Evolutionary conservation across 2,329 filamentous ascomycete genomes (phyloP), one percentile per base, ranked within the genome.

Genomic region (Fusarium poae): DNA sequence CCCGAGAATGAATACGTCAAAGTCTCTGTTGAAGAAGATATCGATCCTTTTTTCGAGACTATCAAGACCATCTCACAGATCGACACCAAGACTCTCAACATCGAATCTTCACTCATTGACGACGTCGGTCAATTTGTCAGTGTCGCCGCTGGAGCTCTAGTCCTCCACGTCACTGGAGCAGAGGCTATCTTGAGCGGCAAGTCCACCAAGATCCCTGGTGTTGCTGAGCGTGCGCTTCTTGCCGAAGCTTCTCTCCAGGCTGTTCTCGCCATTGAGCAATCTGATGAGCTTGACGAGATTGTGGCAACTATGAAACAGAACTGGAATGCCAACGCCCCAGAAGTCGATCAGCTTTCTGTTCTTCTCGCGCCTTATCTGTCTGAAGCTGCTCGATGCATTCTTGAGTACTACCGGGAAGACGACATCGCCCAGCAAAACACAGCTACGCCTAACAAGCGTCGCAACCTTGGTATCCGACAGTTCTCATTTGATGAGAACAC

Each of bases 231-330:
- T 2, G 39, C 39, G 3, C 49, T 58, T 1, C 49, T 58, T 6
- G 57, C 68, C 2, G 64, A 70, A 5, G 67, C 64, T 0, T 59
- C 67, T 34, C 48, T 70, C 0, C 60, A 71, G 4, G 64, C 64
- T 20, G 54, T 71, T 1, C 16, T 71, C 1, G 64, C 67, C 1
- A 61, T 68, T 1, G 48, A 70, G 11, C 53, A 70, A 6, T 71
- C 67, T 2, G 15, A 54, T 3, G 67, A 71, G 32, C 49, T 70
- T 11, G 58, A 70, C 18, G 44, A 70, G 25, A 60, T 71, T 13
- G 18, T 71, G 16, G 64, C 53, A 2, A n/a, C 18, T 12, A 70
- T 70, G 64, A 50, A 57, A n/a, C 15, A 57, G 7, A 67, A 56
- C 40, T 71, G 65, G 67, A 58, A 44, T 5, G 43, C 49, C 15